Conservation (phyloP, 805 yeast genomes). For the Kazachstania kunashirensis region DNA sequence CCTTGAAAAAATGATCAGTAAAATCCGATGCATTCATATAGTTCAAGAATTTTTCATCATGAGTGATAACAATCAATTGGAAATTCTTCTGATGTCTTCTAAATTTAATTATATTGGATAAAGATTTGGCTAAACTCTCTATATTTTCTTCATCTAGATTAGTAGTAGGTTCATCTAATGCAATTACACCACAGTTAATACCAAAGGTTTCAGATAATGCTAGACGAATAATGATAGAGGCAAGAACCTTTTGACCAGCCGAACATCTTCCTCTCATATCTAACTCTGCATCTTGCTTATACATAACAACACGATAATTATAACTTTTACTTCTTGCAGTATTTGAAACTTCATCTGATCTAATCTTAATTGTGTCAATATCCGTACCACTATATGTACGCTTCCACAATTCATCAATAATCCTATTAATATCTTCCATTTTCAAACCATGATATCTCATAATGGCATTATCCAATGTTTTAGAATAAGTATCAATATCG, state of each 20-base stretch:
- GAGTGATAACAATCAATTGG: constrained; percentile 92
- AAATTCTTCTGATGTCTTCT: constrained; percentile 76
- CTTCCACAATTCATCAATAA: constrained; percentile 88
- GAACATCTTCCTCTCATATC: constrained; percentile 98
- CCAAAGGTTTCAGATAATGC: constrained; percentile 96
- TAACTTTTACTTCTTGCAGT: constrained; percentile 51
- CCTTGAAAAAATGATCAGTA: constrained; percentile 78
- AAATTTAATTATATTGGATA: constrained; percentile 62
- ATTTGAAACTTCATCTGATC: constrained; percentile 54
- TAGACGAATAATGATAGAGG: constrained; percentile 80
- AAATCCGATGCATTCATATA: constrained; percentile 79
- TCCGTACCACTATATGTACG: constrained; percentile 91
- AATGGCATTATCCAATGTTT: constrained; percentile 84
- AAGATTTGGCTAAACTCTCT: constrained; percentile 74
- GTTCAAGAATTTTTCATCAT: constrained; percentile 82
- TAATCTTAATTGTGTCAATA: constrained; percentile 79
- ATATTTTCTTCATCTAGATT: constrained; percentile 85
- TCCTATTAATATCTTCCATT: constrained; percentile 85
- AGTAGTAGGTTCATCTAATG: constrained; percentile 96
- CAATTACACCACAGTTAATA: constrained; percentile 86
- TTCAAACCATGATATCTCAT: constrained; percentile 86
- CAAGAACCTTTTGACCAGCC: constrained; percentile 94
- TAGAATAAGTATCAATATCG: constrained; percentile 72
- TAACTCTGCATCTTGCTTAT: constrained; percentile 78
- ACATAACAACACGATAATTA: constrained; percentile 92